Base-by-base conservation (phyloP, 352 stramenopile genomes). In the Globisporangium iwayamae region DNA sequence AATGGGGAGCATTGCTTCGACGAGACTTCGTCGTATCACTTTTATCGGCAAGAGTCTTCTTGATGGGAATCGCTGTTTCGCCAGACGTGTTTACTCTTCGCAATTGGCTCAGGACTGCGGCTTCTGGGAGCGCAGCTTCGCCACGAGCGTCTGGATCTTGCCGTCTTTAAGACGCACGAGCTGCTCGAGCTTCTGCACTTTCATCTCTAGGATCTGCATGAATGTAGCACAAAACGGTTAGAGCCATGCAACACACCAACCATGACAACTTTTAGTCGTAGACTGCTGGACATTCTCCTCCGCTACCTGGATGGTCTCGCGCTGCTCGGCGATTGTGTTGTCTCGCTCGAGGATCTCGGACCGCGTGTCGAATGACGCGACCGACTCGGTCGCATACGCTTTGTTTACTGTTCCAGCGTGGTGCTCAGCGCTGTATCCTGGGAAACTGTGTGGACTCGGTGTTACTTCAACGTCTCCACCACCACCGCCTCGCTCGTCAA, bases 101-200 rank as follows among this genome's bases (percentile, higher is more conserved):
- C 20, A 53, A 32, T 11, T 53, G 20, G 20, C 48, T 66, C 61
- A 68, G 48, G 63, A 46, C 30, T 82, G 73, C 0, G 79, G 76
- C 56, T 91, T 91, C 43, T 91, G 82, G 9, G 82, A 88, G n/a
- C 85, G 79, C 51, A 94, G 47, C 58, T 94, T 94, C n/a, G 83
- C 81, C 16, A 89, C 78, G 3, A 98, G 76, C 36, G 91, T 95
- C 69, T 95, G 74, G 62, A 98, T 98, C 65, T 98, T 98, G 65
- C 79, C 81, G 56, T 98, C 94, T 69, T 98, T 98, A 2, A 98
- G 73, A 3, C 91, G 85, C 16, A 98, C 81, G 25, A 98, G 80
- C 74, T 98, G 93, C 78, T 98, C 94, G 18, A 98, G 78, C 71
- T 98, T 98, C 53, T 94, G 79, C 22, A 98, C 87, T 75, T 98